Percentiles rank a stretch among this genome's conserved stretches.
phyloP scores from a whole-genome alignment of 169 alveolate genomes.

The Cyclospora cayetanensis region DNA sequence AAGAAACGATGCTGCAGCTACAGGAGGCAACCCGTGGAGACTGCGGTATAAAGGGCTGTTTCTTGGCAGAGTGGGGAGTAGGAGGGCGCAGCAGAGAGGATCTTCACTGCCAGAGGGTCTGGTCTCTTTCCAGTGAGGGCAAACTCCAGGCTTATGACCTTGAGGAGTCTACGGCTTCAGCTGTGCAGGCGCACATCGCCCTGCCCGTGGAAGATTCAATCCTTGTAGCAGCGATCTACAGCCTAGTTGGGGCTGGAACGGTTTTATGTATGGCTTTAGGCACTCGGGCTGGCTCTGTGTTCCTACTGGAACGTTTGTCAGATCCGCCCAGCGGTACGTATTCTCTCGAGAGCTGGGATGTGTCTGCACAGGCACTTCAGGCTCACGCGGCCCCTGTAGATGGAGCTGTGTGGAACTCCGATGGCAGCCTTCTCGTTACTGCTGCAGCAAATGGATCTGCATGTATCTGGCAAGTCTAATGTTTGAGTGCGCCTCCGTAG shows the following conservation, averaged over 20 bases:
- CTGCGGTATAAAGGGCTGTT: neutral
- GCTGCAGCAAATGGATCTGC: conserved; percentile 27
- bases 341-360: neutral
- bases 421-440: neutral
- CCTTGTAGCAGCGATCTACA: neutral
- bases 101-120: neutral
- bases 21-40: neutral
- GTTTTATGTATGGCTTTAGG: neutral
- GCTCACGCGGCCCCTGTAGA: conserved; percentile 40
- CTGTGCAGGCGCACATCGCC: neutral
- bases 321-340: neutral
- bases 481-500: too few species aligned
- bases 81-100: neutral
- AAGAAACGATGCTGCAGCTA: conserved; percentile 17
- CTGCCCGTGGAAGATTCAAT: neutral
- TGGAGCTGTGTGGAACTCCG: neutral
- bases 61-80: neutral
- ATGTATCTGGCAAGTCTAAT: neutral
- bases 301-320: neutral
- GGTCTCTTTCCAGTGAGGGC: neutral
- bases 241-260: neutral
- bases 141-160: neutral
- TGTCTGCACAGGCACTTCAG: neutral
- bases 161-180: neutral
- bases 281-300: neutral